These are phyloP conservation scores for Botryotinia narcissicola DNA, from an alignment of 2,329 filamentous ascomycete species.

Conservation along the genomic window DNA sequence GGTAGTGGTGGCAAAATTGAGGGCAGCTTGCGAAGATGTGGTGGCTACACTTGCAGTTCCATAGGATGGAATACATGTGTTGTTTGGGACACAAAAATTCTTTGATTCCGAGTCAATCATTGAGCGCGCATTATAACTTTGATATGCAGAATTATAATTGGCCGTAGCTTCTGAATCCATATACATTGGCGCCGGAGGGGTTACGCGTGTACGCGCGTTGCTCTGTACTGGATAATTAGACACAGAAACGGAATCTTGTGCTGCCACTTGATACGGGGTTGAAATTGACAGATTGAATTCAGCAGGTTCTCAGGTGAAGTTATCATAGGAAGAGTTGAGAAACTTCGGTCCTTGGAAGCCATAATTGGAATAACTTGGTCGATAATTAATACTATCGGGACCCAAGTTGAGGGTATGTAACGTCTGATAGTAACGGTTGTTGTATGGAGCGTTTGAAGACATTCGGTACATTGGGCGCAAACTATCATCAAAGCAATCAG, in stretches of 20 bases:
- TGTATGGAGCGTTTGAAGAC: neutral
- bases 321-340: neutral
- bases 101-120: slow-evolving; percentile 13
- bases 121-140: slow-evolving; percentile 11
- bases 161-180: slow-evolving; percentile 2
- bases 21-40: neutral
- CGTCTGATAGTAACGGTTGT: neutral
- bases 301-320: slow-evolving; percentile 8
- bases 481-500: slow-evolving; percentile 8
- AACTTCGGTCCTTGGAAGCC: slow-evolving; percentile 2
- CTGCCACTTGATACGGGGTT: slow-evolving; percentile 5
- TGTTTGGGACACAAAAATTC: neutral
- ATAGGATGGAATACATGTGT: neutral
- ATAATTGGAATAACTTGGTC: neutral
- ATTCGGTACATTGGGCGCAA: slow-evolving; percentile 9
- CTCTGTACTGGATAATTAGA: slow-evolving; percentile 14
- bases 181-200: slow-evolving; percentile 2
- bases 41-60: neutral
- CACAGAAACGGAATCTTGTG: slow-evolving; percentile 9
- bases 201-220: slow-evolving; percentile 1
- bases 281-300: slow-evolving; percentile 3
- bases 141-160: slow-evolving; percentile 12
- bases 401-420: slow-evolving; percentile 1
- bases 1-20: neutral
- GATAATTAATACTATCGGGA: neutral